Base-by-base conservation (phyloP, 768 basidiomycete genomes). In the Tricholoma hemisulphureum region DNA sequence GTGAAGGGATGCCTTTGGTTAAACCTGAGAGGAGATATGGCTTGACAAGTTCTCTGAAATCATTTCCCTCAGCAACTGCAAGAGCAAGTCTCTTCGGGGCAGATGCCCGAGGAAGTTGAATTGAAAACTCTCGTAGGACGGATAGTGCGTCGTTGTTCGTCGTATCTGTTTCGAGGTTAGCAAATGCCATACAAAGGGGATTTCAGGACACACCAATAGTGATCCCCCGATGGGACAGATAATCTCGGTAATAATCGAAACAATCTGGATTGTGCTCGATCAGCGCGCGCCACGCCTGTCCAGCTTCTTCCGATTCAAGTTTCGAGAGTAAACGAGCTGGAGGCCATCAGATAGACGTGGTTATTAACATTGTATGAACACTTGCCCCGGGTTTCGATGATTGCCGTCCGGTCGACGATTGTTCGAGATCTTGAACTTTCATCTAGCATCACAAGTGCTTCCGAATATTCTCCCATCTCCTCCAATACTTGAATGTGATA, bases 181-280 rank as follows among this genome's bases (percentile, higher is more conserved):
- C 24, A 53, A 50, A 54, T 45, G 16, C 41, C 48, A 13, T 6
- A 53, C 46, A 18, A 18, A n/a, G 28, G 50, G 34, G 28, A 13
- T 6, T 46, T 8, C 8, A 18, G 4, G 5, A 70, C 80, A 56
- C 57, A 93, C 92, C 83, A 14, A 92, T 68, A 60, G 84, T 79
- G 37, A 92, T 73, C 9, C 84, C 87, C 59, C 85, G 82, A 61
- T 83, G 84, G 2, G 75, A 67, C 20, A 98, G 77, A 66, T 85
- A 91, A 6, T 86, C 88, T 29, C 74, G 73, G 75, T 95, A 97
- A 70, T 95, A 93, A 53, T 85, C 85, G 63, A 86, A 82, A 65
- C 80, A 84, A 58, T 98, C 95, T 2, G 92, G 78, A 69, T 97
- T 98, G 67, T 87, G 85, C 53, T 93, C 87, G 39, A 99, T 82